Conservation (phyloP, 2,329 filamentous ascomycete genomes). For the Exophiala aquamarina region DNA sequence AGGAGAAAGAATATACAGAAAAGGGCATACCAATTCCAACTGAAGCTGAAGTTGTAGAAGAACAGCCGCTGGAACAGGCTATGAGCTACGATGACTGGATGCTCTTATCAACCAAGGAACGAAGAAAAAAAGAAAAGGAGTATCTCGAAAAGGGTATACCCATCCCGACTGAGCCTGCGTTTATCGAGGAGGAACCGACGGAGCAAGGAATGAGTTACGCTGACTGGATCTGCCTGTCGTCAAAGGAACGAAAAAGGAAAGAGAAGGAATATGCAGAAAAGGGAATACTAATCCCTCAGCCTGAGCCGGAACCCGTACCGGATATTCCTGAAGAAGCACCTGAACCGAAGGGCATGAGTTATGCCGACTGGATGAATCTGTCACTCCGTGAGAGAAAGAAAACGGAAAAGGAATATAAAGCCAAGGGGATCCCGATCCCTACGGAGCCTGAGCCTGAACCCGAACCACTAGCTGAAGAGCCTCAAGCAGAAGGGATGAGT, state of each 20-base stretch:
- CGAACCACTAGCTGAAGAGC: constrained; percentile 33
- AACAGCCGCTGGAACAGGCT: no score
- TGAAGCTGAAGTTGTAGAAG: no score
- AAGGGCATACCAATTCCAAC: constrained; percentile 14
- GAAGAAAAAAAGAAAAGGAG: constrained; percentile 37
- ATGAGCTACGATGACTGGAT: constrained; percentile 3
- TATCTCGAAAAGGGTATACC: constrained; percentile 6
- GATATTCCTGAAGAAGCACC: constrained; percentile 32
- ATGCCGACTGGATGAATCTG: constrained; percentile 20
- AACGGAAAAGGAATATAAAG: constrained; percentile 51
- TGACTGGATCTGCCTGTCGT: background rate
- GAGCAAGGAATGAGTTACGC: background rate
- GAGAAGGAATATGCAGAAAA: constrained; percentile 24
- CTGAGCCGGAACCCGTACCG: constrained; percentile 17
- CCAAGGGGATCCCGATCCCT: constrained; percentile 28
- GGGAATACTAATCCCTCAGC: constrained; percentile 18
- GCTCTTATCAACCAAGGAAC: constrained; percentile 21
- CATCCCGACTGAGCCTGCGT: constrained; percentile 14
- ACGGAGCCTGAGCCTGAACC: constrained; percentile 36
- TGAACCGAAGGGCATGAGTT: constrained; percentile 32
- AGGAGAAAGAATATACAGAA: constrained; percentile 28
- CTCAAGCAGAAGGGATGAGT: constrained; percentile 28
- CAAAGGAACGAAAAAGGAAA: constrained; percentile 37
- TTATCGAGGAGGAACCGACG: constrained; percentile 14
- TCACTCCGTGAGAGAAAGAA: constrained; percentile 36